Evolutionary conservation across 345 rosid species (phyloP).

Genomic region (Sisymbrium irio): DNA sequence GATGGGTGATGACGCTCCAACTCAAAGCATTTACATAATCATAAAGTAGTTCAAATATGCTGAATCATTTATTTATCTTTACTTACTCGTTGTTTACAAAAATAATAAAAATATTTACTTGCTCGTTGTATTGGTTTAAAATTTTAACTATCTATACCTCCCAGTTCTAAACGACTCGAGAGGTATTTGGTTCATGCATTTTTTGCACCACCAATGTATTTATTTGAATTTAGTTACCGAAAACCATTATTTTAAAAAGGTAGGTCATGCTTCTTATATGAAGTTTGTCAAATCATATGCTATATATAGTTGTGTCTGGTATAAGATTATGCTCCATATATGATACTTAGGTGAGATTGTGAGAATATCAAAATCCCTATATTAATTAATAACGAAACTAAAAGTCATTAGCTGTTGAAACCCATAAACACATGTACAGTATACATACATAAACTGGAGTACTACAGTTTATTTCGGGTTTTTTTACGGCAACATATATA

Average conservation of each 20-base stretch:
- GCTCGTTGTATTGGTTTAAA: neutral
- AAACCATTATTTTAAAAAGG: neutral
- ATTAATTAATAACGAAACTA: neutral
- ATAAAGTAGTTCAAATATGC: neutral
- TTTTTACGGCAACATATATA: neutral
- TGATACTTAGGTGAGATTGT: neutral
- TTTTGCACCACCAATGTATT: too few species aligned
- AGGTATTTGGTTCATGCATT: too few species aligned
- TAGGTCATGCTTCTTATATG: neutral
- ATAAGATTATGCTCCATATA: neutral
- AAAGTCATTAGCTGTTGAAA: slow-evolving; percentile 8
- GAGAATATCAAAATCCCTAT: neutral
- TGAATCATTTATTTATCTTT: neutral
- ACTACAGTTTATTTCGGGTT: neutral
- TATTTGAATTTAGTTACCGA: neutral
- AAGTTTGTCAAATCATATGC: neutral
- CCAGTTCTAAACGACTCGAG: neutral
- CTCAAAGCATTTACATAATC: neutral
- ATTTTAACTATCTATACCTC: neutral
- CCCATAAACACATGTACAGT: neutral
- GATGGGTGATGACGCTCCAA: neutral
- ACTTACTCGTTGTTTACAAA: neutral
- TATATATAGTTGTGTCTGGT: neutral
- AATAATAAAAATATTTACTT: too few species aligned
- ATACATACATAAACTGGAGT: neutral